Conservation (phyloP, 164 flowering plant species). For the Kingdonia uniflora region DNA sequence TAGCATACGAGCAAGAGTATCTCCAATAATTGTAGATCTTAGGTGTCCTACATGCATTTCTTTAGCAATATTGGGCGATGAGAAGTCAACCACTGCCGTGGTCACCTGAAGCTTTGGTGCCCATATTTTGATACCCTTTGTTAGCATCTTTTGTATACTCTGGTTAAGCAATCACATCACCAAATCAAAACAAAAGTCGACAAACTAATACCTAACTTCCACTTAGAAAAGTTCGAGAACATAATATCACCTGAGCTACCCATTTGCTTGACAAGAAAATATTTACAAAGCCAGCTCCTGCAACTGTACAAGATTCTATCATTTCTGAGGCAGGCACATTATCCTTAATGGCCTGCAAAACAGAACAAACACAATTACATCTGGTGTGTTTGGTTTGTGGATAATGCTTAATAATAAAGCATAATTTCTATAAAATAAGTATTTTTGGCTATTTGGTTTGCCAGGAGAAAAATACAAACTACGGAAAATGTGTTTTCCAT, state of each 20-base stretch:
- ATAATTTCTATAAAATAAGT: too few relatives aligned
- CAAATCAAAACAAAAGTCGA: neutral
- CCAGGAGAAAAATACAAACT: too few relatives aligned
- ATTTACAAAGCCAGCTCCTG: constrained; percentile 92
- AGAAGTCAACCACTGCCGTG: constrained; percentile 87
- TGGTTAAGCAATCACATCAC: constrained; percentile 21
- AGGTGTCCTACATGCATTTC: constrained; percentile 99
- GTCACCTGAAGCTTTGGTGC: constrained; percentile 58
- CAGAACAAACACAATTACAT: neutral
- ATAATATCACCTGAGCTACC: constrained; percentile 69
- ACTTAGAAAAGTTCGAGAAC: neutral
- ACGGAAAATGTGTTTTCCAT: too few relatives aligned
- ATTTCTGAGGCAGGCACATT: constrained; percentile 79
- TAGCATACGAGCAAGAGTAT: constrained; percentile 83
- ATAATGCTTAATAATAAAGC: neutral
- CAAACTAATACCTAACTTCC: neutral
- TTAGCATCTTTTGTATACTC: constrained; percentile 79
- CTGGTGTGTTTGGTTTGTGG: neutral
- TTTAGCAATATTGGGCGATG: constrained; percentile 97
- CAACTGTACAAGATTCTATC: constrained; percentile 69
- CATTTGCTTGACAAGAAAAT: constrained; percentile 54
- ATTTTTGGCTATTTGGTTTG: too few relatives aligned
- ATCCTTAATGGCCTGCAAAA: constrained; percentile 52
- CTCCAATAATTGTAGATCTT: constrained; percentile 94
- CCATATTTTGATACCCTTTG: constrained; percentile 69